Base-by-base conservation (phyloP, 495 filamentous ascomycete genomes). In the Aspergillus funiculosus region DNA sequence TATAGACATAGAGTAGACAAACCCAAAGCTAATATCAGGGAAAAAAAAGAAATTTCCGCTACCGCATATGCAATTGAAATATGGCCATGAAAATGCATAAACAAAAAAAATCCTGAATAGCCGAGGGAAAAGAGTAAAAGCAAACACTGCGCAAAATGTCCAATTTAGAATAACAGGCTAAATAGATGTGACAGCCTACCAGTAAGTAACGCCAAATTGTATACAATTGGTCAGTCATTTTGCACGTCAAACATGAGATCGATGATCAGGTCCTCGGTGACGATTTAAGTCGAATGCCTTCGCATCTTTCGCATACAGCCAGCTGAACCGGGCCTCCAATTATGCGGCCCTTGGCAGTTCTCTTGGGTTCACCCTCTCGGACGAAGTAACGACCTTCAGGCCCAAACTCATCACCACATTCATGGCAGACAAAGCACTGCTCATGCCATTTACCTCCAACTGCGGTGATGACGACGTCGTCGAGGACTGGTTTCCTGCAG, bases 371-470 rank as follows among this genome's bases (percentile, higher is more conserved):
- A 13, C 77, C 71, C 37, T 76, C 77, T 5, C 78, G 67, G 14
- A 83, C 68, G 43, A 85, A 85, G 61, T 81, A 85, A 26, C 78
- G 64, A 3, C 81, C 81, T 42, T 85, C 79, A 4, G 62, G 44
- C 0, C 72, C 74, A 49, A 85, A 83, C 0, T 69, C 76, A 20
- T 69, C 72, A 6, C 72, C 72, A 50, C 81, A 85, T 54, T 83
- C 78, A 66, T 83, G 67, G 59, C 92, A 99, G 48, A 79, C 76
- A 64, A 99, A 99, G 64, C 92, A 99, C 39, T 78, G 72, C 18
- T 85, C 82, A 63, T 97, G 94, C 92, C 92, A 99, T 68, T 97
- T 91, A 10, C 78, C 82, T 13, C 87, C 94, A 44, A 97, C 73
- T 0, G 92, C 92, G 50, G 79, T 79, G 26, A 96, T 79, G 27